phyloP scores from a whole-genome alignment of 192 early-diverging fungal genomes.

The Umbelopsis sp. region DNA sequence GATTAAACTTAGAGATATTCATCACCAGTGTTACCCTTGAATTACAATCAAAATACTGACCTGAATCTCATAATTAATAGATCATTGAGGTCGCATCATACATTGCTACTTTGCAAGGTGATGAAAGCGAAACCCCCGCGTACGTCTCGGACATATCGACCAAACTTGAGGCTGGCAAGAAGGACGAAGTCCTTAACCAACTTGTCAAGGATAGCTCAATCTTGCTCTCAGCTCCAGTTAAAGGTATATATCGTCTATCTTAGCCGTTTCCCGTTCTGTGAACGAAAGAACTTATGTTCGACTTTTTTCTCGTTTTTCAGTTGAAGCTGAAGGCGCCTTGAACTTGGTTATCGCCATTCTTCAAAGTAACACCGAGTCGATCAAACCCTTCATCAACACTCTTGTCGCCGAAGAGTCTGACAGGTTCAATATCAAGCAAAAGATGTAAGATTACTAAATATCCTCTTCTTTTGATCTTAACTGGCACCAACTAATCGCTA shows the following conservation, averaged over 20 bases:
- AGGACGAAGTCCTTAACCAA: slow-evolving; percentile 55
- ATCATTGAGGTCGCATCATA: slow-evolving; percentile 72
- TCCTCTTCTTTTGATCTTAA: slow-evolving; percentile 16
- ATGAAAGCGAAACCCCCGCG: slow-evolving; percentile 46
- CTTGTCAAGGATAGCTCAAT: slow-evolving; percentile 59
- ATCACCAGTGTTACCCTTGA: neutral
- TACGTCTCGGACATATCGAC: slow-evolving; percentile 52
- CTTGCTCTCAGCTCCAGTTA: slow-evolving; percentile 60
- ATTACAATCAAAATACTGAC: neutral
- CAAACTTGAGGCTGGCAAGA: slow-evolving; percentile 61
- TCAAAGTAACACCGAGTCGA: slow-evolving; percentile 47
- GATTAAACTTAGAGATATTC: neutral
- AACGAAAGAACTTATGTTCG: neutral
- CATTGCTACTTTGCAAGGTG: slow-evolving; percentile 60
- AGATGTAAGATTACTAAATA: slow-evolving; percentile 49
- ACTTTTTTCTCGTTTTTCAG: neutral
- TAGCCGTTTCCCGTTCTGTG: neutral
- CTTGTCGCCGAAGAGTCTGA: slow-evolving; percentile 53
- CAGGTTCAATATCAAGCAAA: slow-evolving; percentile 61
- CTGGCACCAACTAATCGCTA: slow-evolving; percentile 24
- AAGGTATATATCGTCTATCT: slow-evolving; percentile 44
- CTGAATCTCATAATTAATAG: slow-evolving; percentile 37
- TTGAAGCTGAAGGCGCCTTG: slow-evolving; percentile 69
- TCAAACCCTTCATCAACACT: slow-evolving; percentile 51
- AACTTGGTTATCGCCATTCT: slow-evolving; percentile 73